phyloP scores from a whole-genome alignment of 148 eudicot species.

The Amaranthus hypochondriacus region DNA sequence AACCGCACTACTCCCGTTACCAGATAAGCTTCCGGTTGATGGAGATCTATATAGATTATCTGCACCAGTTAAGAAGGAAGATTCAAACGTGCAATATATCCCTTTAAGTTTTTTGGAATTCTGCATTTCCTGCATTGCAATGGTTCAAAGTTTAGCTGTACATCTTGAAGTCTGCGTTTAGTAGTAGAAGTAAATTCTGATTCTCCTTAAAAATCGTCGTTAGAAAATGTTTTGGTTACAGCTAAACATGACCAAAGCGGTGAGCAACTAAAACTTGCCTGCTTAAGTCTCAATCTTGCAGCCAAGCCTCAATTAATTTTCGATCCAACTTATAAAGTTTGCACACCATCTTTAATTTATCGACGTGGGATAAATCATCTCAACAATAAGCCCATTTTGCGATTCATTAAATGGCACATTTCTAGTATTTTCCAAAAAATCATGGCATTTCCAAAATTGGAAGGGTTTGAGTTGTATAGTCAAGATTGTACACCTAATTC shows the following conservation, averaged over 20 bases:
- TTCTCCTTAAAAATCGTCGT: too few species aligned
- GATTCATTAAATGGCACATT: too few species aligned
- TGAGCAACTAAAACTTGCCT: conserved; percentile 13
- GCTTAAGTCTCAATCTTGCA: background rate
- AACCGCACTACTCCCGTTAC: conserved; percentile 10
- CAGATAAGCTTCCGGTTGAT: conserved; percentile 14
- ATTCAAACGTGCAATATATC: conserved; percentile 17
- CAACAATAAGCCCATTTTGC: background rate
- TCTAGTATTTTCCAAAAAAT: background rate
- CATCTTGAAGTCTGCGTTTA: too few species aligned
- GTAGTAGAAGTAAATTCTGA: background rate
- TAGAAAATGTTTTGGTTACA: too few species aligned
- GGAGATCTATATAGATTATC: conserved; percentile 14
- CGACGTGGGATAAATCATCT: background rate
- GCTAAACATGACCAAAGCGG: background rate
- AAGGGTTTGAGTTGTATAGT: background rate
- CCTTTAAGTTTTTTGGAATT: conserved; percentile 17
- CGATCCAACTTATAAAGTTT: background rate
- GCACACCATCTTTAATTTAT: background rate
- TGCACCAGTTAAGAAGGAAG: conserved; percentile 4
- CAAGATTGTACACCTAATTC: too few species aligned
- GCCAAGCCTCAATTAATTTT: background rate
- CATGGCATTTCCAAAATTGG: too few species aligned
- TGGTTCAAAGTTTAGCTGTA: background rate
- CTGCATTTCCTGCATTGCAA: conserved; percentile 19